These are phyloP conservation scores for Scutellaria galericulata DNA, from an alignment of 257 asterid genomes.

Conservation along the genomic window DNA sequence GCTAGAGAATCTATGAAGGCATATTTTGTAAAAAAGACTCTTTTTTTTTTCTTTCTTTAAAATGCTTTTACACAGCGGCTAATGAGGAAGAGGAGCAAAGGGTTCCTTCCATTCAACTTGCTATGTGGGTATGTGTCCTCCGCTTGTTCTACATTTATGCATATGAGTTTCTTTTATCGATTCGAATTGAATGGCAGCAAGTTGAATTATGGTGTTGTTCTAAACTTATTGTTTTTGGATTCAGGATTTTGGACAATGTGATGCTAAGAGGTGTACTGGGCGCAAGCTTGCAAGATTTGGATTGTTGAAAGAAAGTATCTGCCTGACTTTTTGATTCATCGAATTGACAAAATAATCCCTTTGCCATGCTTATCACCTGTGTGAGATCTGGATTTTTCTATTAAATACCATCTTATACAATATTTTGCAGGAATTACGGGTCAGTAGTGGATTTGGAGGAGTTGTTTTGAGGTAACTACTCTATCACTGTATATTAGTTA, in stretches of 20 bases:
- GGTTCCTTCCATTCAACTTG: slow-evolving; percentile 73
- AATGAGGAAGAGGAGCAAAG: slow-evolving; percentile 59
- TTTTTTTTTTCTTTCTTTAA: not conserved
- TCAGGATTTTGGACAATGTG: slow-evolving; percentile 98
- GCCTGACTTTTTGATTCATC: slow-evolving; percentile 28
- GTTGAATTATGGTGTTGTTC: slow-evolving; percentile 16
- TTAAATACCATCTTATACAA: slow-evolving; percentile 22
- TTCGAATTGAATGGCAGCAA: not conserved
- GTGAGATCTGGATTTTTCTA: slow-evolving; percentile 3
- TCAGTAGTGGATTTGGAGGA: slow-evolving; percentile 85
- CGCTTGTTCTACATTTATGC: not conserved
- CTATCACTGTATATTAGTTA: not conserved
- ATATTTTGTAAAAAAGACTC: not conserved
- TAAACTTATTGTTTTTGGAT: slow-evolving; percentile 20
- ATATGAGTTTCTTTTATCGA: not conserved
- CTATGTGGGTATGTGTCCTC: slow-evolving; percentile 96
- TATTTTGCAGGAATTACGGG: slow-evolving; percentile 81
- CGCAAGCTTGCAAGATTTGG: slow-evolving; percentile 98
- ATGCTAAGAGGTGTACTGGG: slow-evolving; percentile 96
- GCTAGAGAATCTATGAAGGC: not conserved
- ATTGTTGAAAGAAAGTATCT: slow-evolving; percentile 79
- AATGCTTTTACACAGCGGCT: slow-evolving; percentile 37
- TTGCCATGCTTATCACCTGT: slow-evolving; percentile 2
- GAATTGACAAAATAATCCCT: not conserved
- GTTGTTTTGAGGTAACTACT: slow-evolving; percentile 70